Base-by-base conservation (phyloP, 2,329 filamentous ascomycete genomes). In the Pestalotiopsis sp. region DNA sequence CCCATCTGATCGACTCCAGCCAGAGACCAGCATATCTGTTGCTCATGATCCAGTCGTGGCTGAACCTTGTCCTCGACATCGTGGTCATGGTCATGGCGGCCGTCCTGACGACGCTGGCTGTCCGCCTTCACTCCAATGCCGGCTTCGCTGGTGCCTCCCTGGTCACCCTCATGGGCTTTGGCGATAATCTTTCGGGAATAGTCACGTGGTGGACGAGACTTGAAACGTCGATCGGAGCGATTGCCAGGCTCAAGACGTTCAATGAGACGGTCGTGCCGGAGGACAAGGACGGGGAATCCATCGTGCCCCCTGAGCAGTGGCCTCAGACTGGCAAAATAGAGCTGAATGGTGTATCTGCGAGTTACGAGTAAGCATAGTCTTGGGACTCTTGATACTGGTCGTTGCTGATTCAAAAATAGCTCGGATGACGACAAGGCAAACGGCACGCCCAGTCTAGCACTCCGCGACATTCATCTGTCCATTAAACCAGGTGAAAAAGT, bases 21-120 rank as follows among this genome's bases (percentile, higher is more conserved):
- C 86, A 87, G 69, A 75, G 81, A 38, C 86, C 86, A 2, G 84
- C 83, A 41, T 88, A 88, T 71, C 80, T 87, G 6, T 78, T 87
- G 5, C 82, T 79, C 59, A 82, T 82, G 65, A 81, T 87, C 27
- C 86, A 88, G 72, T 79, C 74, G 67, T 76, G 75, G 75, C 71
- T 77, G 36, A 67, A 59, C 1, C 52, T 75, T 4, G 72, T 76
- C 11, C 70, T 76, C 1, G 69, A 73, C 23, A 20, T 72, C 2
- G 68, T 76, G 25, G 65, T 66, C 57, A 66, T 66, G 20, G 58
- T 73, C 5, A 45, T 76, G 7, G 73, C 74, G 7, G 60, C 73
- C 4, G 20, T 75, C 17, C 66, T 77, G 31, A 74, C 73, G 0
- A 64, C 71, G 1, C 69, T 77, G 11, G 74, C 75, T 9, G 71